Evolutionary conservation across 73 alveolate genomes (phyloP).

Genomic region (Blepharisma stoltei): DNA sequence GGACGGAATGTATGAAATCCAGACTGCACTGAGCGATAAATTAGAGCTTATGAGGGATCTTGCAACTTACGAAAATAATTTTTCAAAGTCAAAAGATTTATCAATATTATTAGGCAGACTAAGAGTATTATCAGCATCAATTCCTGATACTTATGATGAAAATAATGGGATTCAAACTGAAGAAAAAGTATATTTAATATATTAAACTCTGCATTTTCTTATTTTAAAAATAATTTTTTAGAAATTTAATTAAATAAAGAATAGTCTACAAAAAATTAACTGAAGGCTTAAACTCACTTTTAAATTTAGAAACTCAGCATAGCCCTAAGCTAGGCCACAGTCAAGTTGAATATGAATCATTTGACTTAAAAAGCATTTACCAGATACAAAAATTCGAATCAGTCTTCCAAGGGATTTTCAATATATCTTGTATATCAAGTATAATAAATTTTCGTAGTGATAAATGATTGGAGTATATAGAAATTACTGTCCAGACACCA

Average conservation of each 20-base stretch:
- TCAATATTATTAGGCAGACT: not conserved
- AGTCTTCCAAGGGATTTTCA: not conserved
- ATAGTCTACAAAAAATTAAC: not conserved
- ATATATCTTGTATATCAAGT: not conserved
- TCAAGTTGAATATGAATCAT: too few species aligned
- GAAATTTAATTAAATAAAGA: too few species aligned
- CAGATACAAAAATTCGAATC: too few species aligned
- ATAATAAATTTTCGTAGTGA: not conserved
- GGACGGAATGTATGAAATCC: conserved; percentile 31
- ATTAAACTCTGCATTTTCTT: too few species aligned
- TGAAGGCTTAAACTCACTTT: not conserved
- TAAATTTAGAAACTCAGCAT: not conserved
- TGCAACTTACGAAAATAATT: conserved; percentile 42
- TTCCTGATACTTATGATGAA: not conserved
- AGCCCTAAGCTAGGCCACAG: not conserved
- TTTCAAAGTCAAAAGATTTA: not conserved
- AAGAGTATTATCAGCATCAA: not conserved
- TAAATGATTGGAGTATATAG: conserved; percentile 17
- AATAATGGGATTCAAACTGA: too few species aligned
- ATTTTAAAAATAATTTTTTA: too few species aligned
- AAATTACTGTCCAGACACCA: not conserved
- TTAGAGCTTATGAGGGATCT: conserved; percentile 45
- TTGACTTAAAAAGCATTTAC: too few species aligned
- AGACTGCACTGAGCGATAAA: conserved; percentile 37
- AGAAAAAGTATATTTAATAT: too few species aligned